Base-by-base conservation (phyloP, 495 filamentous ascomycete genomes). In the Alectoria sarmentosa region DNA sequence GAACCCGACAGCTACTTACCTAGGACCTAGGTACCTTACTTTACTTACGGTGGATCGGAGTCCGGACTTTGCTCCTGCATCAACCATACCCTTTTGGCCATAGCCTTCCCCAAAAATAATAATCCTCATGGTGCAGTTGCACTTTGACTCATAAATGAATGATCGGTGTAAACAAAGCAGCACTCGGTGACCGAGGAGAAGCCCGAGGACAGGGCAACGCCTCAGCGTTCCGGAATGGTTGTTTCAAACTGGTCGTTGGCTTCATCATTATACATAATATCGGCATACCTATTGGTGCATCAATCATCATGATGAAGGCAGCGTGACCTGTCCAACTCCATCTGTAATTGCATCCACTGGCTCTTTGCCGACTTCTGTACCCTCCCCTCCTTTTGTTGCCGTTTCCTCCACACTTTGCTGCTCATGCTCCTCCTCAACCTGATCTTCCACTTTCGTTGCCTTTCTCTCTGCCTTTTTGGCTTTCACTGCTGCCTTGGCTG, bases 381-480 rank as follows among this genome's bases (percentile, higher is more conserved):
- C 58, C 59, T 67, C 49, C 36, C 70, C 68, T 7, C 70, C 75
- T 23, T 66, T 69, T 41, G 71, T 73, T 52, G 73, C 74, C n/a
- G 65, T 68, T 54, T 69, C 67, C 69, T 76, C 74, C n/a, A 74
- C 69, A 34, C 76, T 84, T 82, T 4, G 79, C 73, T 70, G 78
- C 76, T n/a, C 48, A 34, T 39, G 39, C 44, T 14, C 74, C 79
- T 79, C 52, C 74, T 76, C 62, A 78, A 74, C 69, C 79, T 78
- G 38, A 74, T 78, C 26, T 36, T 74, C 77, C 63, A 76, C 74
- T 72, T 78, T 81, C 60, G 77, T 76, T 26, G 72, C 79, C 72
- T 88, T 88, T 76, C 85, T 80, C 67, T 78, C 81, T 74, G 78
- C 78, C 77, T 84, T 83, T 66, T 78, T 77, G 26, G 82, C 80